Conservation (phyloP, 345 rosid genomes). For the Anastatica hierochuntica region DNA sequence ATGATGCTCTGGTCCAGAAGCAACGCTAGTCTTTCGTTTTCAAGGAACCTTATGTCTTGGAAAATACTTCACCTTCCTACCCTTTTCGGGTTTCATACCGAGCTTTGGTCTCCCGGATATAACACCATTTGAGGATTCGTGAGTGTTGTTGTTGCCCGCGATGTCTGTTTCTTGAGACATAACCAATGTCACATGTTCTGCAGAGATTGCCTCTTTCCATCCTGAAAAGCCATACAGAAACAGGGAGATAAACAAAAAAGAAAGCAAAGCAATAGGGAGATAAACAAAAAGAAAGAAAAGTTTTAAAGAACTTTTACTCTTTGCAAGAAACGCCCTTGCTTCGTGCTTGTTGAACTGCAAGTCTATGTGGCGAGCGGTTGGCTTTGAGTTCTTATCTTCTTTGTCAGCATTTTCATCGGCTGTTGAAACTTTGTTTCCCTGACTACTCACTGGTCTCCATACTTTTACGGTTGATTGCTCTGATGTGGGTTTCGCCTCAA, state of each 20-base stretch:
- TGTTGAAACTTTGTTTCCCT: slow-evolving; percentile 21
- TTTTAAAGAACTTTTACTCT: slow-evolving; percentile 36
- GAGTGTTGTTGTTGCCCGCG: slow-evolving; percentile 18
- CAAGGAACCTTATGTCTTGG: slow-evolving; percentile 47
- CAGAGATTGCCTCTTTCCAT: slow-evolving; percentile 74
- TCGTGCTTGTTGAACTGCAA: slow-evolving; percentile 40
- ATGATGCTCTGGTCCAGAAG: slow-evolving; percentile 15
- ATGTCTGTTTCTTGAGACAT: slow-evolving; percentile 37
- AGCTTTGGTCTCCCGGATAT: slow-evolving; percentile 29
- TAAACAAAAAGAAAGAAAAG: background rate
- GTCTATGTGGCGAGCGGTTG: slow-evolving; percentile 20
- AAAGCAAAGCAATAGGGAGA: background rate
- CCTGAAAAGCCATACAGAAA: slow-evolving; percentile 32
- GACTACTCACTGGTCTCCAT: slow-evolving; percentile 34
- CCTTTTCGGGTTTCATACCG: slow-evolving; percentile 48
- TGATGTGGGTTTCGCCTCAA: slow-evolving; percentile 6
- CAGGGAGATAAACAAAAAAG: background rate
- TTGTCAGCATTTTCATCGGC: slow-evolving; percentile 8
- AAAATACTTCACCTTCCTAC: slow-evolving; percentile 64
- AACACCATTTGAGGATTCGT: slow-evolving; percentile 16
- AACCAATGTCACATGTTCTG: slow-evolving; percentile 58
- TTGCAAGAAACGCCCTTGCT: slow-evolving; percentile 68
- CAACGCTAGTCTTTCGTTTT: background rate
- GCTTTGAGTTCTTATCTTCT: slow-evolving; percentile 7
- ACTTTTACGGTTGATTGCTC: slow-evolving; percentile 28